Evolutionary conservation across 257 asterid species (phyloP).

Genomic region (Nicotiana tabacum): DNA sequence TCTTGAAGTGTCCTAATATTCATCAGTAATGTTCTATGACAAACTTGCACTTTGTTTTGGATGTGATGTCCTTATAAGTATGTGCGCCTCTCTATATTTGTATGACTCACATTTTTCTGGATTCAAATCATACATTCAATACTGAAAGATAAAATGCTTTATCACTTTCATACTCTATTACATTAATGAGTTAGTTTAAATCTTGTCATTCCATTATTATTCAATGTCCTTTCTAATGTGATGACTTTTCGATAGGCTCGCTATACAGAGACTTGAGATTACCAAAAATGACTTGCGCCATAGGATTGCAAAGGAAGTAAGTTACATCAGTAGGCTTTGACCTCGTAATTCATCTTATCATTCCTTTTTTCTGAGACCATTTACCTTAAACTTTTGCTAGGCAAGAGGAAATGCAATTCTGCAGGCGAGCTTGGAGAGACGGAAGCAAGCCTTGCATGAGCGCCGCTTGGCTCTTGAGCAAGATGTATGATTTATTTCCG

Average conservation of each 20-base stretch:
- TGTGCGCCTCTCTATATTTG: not conserved
- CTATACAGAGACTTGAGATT: conserved; percentile 86
- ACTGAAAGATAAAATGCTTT: not conserved
- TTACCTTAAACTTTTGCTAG: conserved; percentile 22
- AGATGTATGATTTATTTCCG: conserved; percentile 51
- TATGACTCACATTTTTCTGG: not conserved
- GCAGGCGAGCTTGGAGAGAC: conserved; percentile 94
- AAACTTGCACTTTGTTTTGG: not conserved
- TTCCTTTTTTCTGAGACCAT: not conserved
- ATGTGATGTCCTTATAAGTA: not conserved
- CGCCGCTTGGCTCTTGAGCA: conserved; percentile 94
- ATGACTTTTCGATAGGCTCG: conserved; percentile 49
- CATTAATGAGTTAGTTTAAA: not conserved
- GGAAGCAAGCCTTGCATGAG: conserved; percentile 94
- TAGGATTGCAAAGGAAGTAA: conserved; percentile 91
- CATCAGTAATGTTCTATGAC: not conserved
- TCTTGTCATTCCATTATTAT: not conserved
- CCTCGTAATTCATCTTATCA: not conserved
- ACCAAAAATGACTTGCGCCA: conserved; percentile 88
- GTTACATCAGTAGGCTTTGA: conserved; percentile 11
- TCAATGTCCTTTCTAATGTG: conserved; percentile 4
- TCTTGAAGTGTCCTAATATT: not conserved
- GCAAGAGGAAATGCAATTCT: conserved; percentile 92
- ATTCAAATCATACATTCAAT: not conserved
- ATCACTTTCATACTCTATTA: not conserved